These are phyloP conservation scores for Chlamydomonas eustigma DNA, from an alignment of 139 green algal genomes.

Conservation along the genomic window DNA sequence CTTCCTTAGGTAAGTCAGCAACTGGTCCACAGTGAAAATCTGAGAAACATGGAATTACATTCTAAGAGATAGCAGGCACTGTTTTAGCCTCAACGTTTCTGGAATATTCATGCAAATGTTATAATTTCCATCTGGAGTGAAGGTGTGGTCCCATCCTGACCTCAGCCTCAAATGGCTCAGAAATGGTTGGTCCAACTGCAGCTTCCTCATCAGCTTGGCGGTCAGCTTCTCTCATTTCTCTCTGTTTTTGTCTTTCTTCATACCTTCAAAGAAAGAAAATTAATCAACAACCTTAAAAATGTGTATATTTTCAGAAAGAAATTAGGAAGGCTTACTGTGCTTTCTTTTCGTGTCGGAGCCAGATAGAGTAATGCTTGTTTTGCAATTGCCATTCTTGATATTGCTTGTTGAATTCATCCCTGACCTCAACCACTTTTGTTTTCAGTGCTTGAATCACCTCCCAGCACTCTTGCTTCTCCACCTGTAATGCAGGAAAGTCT, in stretches of 20 bases:
- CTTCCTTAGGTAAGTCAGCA: conserved; percentile 37
- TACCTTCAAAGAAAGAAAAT: conserved; percentile 26
- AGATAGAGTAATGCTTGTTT: conserved; percentile 33
- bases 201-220: conserved; percentile 16
- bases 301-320: no score
- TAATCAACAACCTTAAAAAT: no score
- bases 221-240: conserved; percentile 19
- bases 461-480: conserved; percentile 26
- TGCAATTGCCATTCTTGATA: conserved; percentile 45
- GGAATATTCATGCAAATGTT: no score
- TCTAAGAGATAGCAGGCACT: not conserved
- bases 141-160: conserved; percentile 11
- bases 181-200: not conserved
- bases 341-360: conserved; percentile 21
- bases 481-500: conserved; percentile 31
- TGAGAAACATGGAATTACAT: conserved; percentile 8
- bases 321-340: not conserved
- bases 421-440: conserved; percentile 41
- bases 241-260: conserved; percentile 32
- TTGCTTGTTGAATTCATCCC: conserved; percentile 30
- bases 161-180: conserved; percentile 33
- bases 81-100: no score
- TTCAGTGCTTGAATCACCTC: conserved; percentile 26
- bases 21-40: conserved; percentile 43
- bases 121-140: no score